Evolutionary conservation across 2,329 filamentous ascomycete species (phyloP).

Genomic region (Penicillium aurantiogriseum): DNA sequence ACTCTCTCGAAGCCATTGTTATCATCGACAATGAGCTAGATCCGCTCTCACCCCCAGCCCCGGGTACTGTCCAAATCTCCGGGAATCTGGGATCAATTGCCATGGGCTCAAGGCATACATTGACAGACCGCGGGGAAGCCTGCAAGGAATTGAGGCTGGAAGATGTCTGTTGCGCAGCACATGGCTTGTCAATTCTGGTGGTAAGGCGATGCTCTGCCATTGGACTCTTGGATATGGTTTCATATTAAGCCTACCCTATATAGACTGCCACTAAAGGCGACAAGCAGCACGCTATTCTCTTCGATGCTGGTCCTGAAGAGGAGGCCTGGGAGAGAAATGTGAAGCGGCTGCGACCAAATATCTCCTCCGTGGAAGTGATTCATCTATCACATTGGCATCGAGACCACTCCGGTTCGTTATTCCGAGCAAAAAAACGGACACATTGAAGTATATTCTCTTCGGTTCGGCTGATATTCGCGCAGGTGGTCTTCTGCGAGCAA

Average conservation of each 20-base stretch:
- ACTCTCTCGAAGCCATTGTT: slow-evolving; percentile 49
- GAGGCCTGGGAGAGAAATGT: slow-evolving; percentile 53
- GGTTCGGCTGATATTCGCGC: not conserved
- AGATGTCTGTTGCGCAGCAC: slow-evolving; percentile 54
- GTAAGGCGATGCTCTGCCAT: slow-evolving; percentile 32
- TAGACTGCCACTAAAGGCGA: slow-evolving; percentile 50
- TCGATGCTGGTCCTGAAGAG: slow-evolving; percentile 56
- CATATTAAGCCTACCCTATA: not conserved
- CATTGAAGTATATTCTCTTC: not conserved
- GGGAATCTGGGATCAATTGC: slow-evolving; percentile 47
- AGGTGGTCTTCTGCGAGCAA: slow-evolving; percentile 52
- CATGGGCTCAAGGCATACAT: slow-evolving; percentile 33
- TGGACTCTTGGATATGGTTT: not conserved
- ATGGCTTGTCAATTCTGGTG: slow-evolving; percentile 54
- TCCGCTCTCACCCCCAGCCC: slow-evolving; percentile 49
- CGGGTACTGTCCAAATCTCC: slow-evolving; percentile 44
- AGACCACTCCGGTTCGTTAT: slow-evolving; percentile 51
- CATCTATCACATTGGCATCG: slow-evolving; percentile 57
- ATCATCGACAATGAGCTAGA: slow-evolving; percentile 58
- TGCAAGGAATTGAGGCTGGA: slow-evolving; percentile 50
- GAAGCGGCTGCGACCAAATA: slow-evolving; percentile 44
- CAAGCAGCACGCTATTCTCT: slow-evolving; percentile 50
- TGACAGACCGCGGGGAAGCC: slow-evolving; percentile 43
- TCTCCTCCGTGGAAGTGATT: slow-evolving; percentile 48
- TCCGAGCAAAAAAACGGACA: not conserved